These are phyloP conservation scores for Phoenix roebelenii DNA, from an alignment of 176 grass and related monocot species.

Conservation along the genomic window DNA sequence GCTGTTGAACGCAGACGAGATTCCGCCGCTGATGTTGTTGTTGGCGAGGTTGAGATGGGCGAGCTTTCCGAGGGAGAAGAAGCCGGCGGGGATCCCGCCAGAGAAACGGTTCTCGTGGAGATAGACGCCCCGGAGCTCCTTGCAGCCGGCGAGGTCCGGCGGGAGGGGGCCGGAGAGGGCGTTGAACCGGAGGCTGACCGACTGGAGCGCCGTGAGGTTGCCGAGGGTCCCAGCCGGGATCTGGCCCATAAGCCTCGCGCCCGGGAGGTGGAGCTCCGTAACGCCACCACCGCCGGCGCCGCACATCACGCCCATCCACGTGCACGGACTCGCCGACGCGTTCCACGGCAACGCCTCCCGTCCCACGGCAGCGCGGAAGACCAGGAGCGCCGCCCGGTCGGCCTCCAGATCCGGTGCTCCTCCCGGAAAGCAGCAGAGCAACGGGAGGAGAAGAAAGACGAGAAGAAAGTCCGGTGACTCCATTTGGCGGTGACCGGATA, in stretches of 20 bases:
- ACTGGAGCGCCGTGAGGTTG: conserved; percentile 9
- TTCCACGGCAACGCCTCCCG: neutral
- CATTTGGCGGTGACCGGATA: no score
- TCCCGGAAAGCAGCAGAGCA: neutral
- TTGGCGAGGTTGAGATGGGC: conserved; percentile 8
- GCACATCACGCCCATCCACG: conserved; percentile 2
- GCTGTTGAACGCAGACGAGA: conserved; percentile 29
- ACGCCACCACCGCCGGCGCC: neutral
- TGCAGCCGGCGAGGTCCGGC: neutral
- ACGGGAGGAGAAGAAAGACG: neutral
- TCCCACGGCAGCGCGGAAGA: neutral
- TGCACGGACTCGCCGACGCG: neutral
- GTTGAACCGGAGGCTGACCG: conserved; percentile 15
- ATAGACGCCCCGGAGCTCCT: conserved; percentile 4
- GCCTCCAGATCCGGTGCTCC: neutral
- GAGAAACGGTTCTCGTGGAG: conserved; percentile 4
- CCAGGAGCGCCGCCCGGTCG: conserved; percentile 5
- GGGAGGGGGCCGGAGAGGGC: conserved; percentile 12
- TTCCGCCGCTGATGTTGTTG: conserved; percentile 9
- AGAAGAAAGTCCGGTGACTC: no score
- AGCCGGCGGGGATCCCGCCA: neutral
- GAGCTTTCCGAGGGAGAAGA: conserved; percentile 1
- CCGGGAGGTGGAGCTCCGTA: conserved; percentile 6
- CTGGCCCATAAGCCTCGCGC: neutral
- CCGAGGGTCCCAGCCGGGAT: conserved; percentile 12